Percentiles rank a stretch among this genome's conserved stretches.
These are phyloP conservation scores for Themeda triandra DNA, from an alignment of 176 grass and related monocot species.

Conservation along the genomic window DNA sequence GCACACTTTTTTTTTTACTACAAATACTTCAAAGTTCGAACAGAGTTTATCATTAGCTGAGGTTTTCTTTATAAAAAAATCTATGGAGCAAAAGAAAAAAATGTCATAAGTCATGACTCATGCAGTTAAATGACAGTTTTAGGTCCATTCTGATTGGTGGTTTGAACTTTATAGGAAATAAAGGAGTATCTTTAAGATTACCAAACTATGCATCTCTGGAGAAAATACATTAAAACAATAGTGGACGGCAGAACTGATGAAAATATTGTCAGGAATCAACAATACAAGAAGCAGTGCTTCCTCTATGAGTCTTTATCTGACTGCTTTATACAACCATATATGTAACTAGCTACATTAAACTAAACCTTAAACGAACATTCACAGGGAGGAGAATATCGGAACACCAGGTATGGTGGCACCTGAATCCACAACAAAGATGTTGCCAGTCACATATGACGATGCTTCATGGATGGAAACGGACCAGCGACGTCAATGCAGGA, in stretches of 20 bases:
- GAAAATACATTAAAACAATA: not conserved
- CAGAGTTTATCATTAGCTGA: not conserved
- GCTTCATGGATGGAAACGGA: constrained; percentile 69
- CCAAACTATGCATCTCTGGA: not conserved
- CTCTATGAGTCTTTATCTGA: not conserved
- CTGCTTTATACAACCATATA: not conserved
- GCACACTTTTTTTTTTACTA: no score
- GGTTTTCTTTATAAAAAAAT: not conserved
- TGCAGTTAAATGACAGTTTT: not conserved
- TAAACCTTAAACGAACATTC: not conserved
- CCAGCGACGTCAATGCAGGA: constrained; percentile 71
- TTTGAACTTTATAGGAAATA: not conserved
- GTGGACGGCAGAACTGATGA: not conserved
- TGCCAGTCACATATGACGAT: constrained; percentile 76
- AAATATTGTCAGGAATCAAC: not conserved
- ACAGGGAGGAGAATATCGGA: constrained; percentile 86
- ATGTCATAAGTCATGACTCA: not conserved
- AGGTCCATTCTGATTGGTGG: not conserved
- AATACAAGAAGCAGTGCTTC: not conserved
- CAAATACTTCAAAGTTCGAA: not conserved
- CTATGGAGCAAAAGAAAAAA: not conserved
- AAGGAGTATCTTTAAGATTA: not conserved
- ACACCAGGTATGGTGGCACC: constrained; percentile 64
- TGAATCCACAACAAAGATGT: constrained; percentile 70
- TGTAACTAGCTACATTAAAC: not conserved